Base-by-base conservation (phyloP, 1,139 yeast genomes). In the Suhomyces atakaporum region DNA sequence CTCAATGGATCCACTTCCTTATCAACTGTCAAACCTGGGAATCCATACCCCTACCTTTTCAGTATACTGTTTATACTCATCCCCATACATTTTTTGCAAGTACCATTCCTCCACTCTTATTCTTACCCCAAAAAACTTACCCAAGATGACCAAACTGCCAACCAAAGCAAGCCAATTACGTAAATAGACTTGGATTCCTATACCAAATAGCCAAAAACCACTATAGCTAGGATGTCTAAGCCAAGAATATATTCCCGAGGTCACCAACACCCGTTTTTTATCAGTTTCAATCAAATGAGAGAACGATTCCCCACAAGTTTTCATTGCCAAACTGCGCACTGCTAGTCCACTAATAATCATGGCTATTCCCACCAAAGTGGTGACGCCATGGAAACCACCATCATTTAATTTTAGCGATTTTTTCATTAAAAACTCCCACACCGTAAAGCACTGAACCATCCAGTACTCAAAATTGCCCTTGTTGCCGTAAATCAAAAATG, bases 221-320 rank as follows among this genome's bases (percentile, higher is more conserved):
- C 66, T 41, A 41, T 70, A 70, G 40, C 72, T 64, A 7, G 75
- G 75, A 41, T 70, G 75, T 37, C 75, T 45, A 27, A 52, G 35
- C 39, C 40, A 50, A 5, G 45, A 33, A 42, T 63, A 69, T 4
- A 67, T 46, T 1, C 75, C 75, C 6, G 38, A 31, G 3, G 68
- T 63, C 13, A 67, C 56, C 29, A 69, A 49, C 19, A 33, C 45
- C 8, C 24, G 28, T 2, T 32, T 27, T 8, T 27, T 25, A 6
- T 33, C 27, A 7, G 52, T 47, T 24, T 51, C 52, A 11, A 55
- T 45, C 26, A 46, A 40, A 45, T 69, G 75, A 27, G 66, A 58
- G 41, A 69, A 69, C 19, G 69, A 60, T 13, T 46, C 49, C 1
- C 73, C 73, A 38, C 73, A 63, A 3, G 62, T 56, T 28, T 42